Evolutionary conservation across 2,329 filamentous ascomycete genomes (phyloP).

Genomic region (Aureobasidium namibiae): DNA sequence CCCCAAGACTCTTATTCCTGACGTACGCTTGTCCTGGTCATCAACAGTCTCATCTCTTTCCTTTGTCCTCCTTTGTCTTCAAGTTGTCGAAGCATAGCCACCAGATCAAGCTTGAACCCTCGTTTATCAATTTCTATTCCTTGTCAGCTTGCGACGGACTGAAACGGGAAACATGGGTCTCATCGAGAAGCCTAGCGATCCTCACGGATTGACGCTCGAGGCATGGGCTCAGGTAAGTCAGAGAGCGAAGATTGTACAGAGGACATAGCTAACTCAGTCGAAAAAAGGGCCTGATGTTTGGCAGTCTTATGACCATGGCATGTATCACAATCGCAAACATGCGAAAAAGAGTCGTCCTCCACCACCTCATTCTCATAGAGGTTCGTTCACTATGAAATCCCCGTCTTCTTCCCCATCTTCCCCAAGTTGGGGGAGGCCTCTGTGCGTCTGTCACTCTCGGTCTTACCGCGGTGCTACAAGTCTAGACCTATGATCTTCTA

Average conservation of each 20-base stretch:
- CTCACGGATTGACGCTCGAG: conserved; percentile 16
- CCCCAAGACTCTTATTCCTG: neutral
- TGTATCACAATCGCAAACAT: conserved; percentile 43
- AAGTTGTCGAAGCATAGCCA: no score
- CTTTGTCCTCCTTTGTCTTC: neutral
- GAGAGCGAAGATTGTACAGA: neutral
- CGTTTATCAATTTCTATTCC: neutral
- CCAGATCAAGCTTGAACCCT: neutral
- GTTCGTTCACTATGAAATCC: conserved; percentile 40
- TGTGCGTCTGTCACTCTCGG: neutral
- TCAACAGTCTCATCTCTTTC: neutral
- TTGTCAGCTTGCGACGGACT: neutral
- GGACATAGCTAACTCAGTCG: neutral
- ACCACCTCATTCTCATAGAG: conserved; percentile 44
- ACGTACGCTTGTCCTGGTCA: neutral
- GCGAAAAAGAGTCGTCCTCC: conserved; percentile 38
- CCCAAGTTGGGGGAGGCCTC: neutral
- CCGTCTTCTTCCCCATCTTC: neutral
- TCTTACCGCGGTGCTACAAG: neutral
- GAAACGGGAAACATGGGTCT: neutral
- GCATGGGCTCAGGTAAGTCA: conserved; percentile 16
- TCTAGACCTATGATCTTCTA: neutral
- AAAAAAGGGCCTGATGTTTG: conserved; percentile 36
- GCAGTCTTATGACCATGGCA: conserved; percentile 38
- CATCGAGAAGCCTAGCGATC: conserved; percentile 15